Conservation (phyloP, 2,329 filamentous ascomycete genomes). For the Chaetomium sp. region DNA sequence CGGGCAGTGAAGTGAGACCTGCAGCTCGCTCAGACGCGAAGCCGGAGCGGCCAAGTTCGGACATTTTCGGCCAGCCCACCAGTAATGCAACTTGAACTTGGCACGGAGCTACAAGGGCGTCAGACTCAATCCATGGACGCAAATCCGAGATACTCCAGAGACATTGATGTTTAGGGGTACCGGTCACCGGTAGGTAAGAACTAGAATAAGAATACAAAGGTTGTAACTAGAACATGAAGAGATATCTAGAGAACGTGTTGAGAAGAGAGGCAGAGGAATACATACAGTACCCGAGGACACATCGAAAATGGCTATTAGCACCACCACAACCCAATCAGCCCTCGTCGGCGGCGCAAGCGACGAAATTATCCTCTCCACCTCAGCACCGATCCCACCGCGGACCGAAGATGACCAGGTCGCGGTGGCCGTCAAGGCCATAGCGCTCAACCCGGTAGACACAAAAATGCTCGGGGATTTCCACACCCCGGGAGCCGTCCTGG, state of each 20-base stretch:
- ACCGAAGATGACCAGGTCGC: not conserved
- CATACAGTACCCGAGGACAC: not conserved
- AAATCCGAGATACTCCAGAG: not conserved
- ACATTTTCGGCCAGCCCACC: constrained; percentile 2
- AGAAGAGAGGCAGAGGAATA: not conserved
- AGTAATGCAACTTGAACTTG: not conserved
- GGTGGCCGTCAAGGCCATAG: constrained; percentile 35
- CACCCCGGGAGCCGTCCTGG: constrained; percentile 38
- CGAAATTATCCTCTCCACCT: not conserved
- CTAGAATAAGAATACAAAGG: not conserved
- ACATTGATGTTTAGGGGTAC: not conserved
- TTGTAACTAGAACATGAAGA: not conserved
- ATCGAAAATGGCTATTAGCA: not conserved
- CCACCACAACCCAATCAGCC: not conserved
- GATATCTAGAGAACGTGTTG: not conserved
- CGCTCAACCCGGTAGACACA: constrained; percentile 43
- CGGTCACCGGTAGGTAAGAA: not conserved
- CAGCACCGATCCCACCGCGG: not conserved
- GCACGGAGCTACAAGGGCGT: not conserved
- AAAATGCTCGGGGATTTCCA: constrained; percentile 39
- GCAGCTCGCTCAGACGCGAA: not conserved
- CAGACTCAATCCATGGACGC: not conserved
- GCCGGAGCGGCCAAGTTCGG: constrained; percentile 1
- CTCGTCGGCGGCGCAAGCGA: not conserved
- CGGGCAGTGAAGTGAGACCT: not conserved